A percentile compares a stretch with the other conserved stretches of the same genome.
Evolutionary conservation across 768 basidiomycete species (phyloP).

Genomic region (Boletus huronensis): DNA sequence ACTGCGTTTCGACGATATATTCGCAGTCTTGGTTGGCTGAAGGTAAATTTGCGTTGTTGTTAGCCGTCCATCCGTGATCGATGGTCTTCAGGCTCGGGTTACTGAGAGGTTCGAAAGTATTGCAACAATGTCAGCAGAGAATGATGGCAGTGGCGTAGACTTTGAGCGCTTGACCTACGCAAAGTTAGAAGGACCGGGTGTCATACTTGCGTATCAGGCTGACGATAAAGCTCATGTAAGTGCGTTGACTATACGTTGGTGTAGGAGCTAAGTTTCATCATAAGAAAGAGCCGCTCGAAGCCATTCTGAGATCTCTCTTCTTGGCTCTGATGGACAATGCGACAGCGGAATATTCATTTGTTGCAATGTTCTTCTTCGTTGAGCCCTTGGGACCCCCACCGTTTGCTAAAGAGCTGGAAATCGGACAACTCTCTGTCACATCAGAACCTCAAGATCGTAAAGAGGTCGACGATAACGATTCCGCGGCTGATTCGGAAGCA

Average conservation of each 20-base stretch:
- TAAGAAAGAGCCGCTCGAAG: conserved; percentile 82
- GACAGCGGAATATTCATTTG: conserved; percentile 86
- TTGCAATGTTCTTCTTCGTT: conserved; percentile 75
- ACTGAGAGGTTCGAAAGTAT: conserved; percentile 70
- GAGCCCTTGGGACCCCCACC: conserved; percentile 25
- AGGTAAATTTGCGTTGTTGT: conserved; percentile 41
- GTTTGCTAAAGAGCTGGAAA: conserved; percentile 35
- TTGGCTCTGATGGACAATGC: conserved; percentile 95
- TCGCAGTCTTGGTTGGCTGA: conserved; percentile 74
- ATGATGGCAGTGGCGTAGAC: conserved; percentile 40
- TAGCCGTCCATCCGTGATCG: neutral
- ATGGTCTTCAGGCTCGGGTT: conserved; percentile 51
- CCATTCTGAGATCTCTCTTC: conserved; percentile 77
- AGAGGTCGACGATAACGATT: conserved; percentile 39
- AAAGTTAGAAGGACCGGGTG: conserved; percentile 74
- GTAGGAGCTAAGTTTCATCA: conserved; percentile 11
- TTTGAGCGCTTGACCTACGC: conserved; percentile 60
- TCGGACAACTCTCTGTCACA: conserved; percentile 31
- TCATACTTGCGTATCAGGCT: conserved; percentile 82
- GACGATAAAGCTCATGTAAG: conserved; percentile 86
- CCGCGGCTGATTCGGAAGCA: conserved; percentile 50
- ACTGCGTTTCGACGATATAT: conserved; percentile 91
- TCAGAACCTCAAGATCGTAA: conserved; percentile 43
- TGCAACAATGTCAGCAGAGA: conserved; percentile 42
- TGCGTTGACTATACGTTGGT: conserved; percentile 5